Percentiles rank a stretch among this genome's conserved stretches.
phyloP scores from a whole-genome alignment of 2,329 filamentous ascomycete genomes.

The Trichoderma sp. region DNA sequence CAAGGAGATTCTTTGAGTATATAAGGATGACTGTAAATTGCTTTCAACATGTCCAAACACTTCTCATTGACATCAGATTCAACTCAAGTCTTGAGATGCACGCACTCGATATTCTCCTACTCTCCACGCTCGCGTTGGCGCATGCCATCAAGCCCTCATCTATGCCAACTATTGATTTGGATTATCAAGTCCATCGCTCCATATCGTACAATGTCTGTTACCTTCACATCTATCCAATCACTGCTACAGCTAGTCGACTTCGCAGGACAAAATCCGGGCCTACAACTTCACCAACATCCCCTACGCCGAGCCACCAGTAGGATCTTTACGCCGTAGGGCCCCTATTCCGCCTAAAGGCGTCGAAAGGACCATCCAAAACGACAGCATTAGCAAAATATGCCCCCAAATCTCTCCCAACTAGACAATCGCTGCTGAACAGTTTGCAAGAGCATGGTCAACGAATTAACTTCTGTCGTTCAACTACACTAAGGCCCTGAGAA shows the following conservation, averaged over 20 bases:
- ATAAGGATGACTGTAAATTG: neutral
- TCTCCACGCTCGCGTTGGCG: neutral
- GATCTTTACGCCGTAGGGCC: neutral
- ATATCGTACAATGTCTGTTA: neutral
- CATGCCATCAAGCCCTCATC: neutral
- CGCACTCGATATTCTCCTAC: neutral
- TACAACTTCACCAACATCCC: neutral
- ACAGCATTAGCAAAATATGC: neutral
- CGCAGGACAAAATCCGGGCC: neutral
- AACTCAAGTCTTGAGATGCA: neutral
- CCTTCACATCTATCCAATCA: too few species aligned
- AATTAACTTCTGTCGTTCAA: neutral
- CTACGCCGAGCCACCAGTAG: neutral
- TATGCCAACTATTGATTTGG: neutral
- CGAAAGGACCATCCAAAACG: neutral
- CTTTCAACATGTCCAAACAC: neutral
- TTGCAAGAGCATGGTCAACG: neutral
- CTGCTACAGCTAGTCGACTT: neutral
- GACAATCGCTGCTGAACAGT: neutral
- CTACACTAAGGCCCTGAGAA: neutral
- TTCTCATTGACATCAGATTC: neutral
- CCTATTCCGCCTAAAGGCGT: neutral
- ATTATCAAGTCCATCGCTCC: neutral
- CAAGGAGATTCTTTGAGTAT: neutral
- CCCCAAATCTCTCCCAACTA: neutral